Conservation (phyloP, 2,329 filamentous ascomycete species). For the Ophiocordyceps camponoti-leonardi region DNA sequence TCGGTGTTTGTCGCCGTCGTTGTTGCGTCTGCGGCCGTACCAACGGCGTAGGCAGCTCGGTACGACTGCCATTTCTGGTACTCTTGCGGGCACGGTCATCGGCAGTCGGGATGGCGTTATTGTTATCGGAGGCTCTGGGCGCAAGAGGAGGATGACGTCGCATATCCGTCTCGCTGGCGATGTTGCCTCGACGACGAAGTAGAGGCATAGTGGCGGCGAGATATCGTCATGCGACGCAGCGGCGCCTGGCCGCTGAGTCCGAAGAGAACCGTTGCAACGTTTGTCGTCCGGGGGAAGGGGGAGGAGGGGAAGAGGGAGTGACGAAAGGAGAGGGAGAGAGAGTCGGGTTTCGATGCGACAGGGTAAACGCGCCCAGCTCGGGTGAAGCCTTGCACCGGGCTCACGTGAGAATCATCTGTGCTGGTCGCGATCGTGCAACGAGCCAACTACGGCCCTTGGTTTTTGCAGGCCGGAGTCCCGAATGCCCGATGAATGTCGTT, state of each 20-base stretch:
- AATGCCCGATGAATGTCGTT: background rate
- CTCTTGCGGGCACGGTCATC: slow-evolving; percentile 5
- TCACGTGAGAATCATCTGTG: background rate
- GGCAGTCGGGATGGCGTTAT: background rate
- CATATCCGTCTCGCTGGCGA: slow-evolving; percentile 42
- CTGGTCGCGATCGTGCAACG: background rate
- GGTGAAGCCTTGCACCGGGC: background rate
- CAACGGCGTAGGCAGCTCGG: background rate
- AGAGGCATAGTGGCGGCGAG: slow-evolving; percentile 34
- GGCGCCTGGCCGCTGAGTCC: slow-evolving; percentile 7
- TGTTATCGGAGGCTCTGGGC: slow-evolving; percentile 8
- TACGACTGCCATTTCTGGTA: background rate
- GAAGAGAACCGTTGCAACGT: slow-evolving; percentile 1
- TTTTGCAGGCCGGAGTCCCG: background rate
- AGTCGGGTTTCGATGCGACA: background rate
- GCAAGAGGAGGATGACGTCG: slow-evolving; percentile 29
- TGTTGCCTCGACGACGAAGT: slow-evolving; percentile 41
- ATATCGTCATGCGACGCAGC: slow-evolving; percentile 19
- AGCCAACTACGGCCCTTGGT: background rate
- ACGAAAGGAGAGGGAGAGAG: background rate
- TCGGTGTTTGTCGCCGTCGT: background rate
- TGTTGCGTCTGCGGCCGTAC: background rate
- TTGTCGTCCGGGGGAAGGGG: background rate
- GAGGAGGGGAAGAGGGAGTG: background rate
- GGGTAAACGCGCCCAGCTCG: background rate